Conservation (phyloP, 2,329 filamentous ascomycete genomes). For the Botrytis fragariae region DNA sequence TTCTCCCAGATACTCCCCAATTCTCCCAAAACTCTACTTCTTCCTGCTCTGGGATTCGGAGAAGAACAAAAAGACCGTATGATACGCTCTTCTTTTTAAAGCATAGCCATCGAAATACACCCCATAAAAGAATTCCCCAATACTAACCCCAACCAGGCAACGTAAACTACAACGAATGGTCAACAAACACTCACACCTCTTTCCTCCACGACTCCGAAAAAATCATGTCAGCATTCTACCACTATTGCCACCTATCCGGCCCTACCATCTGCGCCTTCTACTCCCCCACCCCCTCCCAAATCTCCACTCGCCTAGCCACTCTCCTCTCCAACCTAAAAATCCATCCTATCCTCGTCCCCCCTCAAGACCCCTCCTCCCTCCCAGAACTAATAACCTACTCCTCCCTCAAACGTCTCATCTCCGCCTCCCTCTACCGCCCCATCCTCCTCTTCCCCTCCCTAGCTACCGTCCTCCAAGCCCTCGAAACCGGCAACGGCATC, state of each 20-base stretch:
- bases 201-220: constrained; percentile 41
- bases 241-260: constrained; percentile 39
- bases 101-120: no score
- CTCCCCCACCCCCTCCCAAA: constrained; percentile 25
- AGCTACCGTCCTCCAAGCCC: constrained; percentile 31
- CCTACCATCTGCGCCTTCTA: constrained; percentile 33
- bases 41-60: background rate
- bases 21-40: background rate
- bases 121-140: constrained; percentile 39
- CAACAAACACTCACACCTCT: constrained; percentile 41
- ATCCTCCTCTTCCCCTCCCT: constrained; percentile 34
- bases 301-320: constrained; percentile 29
- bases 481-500: constrained; percentile 43
- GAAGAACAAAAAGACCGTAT: background rate
- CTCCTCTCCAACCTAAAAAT: constrained; percentile 45
- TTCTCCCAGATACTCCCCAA: background rate
- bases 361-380: constrained; percentile 7
- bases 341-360: constrained; percentile 33
- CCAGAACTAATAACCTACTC: constrained; percentile 37
- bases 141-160: constrained; percentile 47
- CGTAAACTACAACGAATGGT: constrained; percentile 34
- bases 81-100: no score
- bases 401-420: constrained; percentile 32
- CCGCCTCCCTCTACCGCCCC: constrained; percentile 35
- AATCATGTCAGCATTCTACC: constrained; percentile 34